Conservation (phyloP, 2,329 filamentous ascomycete species). For the Colletotrichum agaves region DNA sequence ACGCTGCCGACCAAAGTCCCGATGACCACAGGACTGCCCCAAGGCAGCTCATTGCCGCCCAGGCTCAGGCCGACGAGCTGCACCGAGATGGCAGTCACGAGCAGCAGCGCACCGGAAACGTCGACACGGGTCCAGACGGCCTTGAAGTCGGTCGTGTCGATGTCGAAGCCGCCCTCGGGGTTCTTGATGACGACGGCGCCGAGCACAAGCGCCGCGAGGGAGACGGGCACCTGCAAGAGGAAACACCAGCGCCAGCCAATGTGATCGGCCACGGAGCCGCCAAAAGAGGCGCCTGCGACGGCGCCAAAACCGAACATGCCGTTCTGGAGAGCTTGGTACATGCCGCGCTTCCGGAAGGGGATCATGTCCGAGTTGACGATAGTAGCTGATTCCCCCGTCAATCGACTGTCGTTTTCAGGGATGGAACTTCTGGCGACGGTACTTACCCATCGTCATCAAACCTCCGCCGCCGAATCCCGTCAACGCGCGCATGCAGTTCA, state of each 20-base stretch:
- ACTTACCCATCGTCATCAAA: constrained; percentile 74
- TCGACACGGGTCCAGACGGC: constrained; percentile 67
- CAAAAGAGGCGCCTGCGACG: constrained; percentile 71
- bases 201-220: constrained; percentile 62
- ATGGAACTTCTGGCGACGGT: not conserved
- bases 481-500: constrained; percentile 73
- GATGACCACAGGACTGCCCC: constrained; percentile 61
- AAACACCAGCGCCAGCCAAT: constrained; percentile 78
- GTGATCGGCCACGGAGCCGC: constrained; percentile 71
- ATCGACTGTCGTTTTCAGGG: not conserved
- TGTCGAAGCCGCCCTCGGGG: constrained; percentile 46
- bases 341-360: constrained; percentile 63
- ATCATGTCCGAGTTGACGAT: constrained; percentile 75
- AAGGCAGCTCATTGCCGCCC: constrained; percentile 65
- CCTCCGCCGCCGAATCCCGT: constrained; percentile 78
- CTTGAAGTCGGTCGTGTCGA: constrained; percentile 44
- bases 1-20: constrained; percentile 55
- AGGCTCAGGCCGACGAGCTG: constrained; percentile 67
- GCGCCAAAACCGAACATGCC: constrained; percentile 70
- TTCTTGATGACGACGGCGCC: constrained; percentile 65
- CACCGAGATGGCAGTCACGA: constrained; percentile 67
- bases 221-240: constrained; percentile 69
- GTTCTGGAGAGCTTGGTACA: constrained; percentile 72
- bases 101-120: constrained; percentile 64
- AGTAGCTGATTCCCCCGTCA: constrained; percentile 41